Evolutionary conservation across 75 land plant genomes (phyloP).

Genomic region (Pinus albicaulis): DNA sequence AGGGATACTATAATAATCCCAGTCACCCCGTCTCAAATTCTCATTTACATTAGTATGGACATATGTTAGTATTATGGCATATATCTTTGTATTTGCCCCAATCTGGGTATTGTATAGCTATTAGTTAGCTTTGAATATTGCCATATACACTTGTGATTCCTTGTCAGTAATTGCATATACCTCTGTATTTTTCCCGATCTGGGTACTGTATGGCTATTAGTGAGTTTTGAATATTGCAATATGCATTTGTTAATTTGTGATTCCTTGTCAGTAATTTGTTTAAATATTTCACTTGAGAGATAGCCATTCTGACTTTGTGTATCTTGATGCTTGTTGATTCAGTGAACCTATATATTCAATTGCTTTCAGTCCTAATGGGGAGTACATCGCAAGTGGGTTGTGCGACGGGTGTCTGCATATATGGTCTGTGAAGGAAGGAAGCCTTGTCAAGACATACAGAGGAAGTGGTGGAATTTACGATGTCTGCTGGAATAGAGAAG

Average conservation of each 20-base stretch:
- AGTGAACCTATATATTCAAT: constrained; percentile 95
- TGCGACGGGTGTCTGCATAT: constrained; percentile 82
- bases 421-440: constrained; percentile 92
- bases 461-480: constrained; percentile 94
- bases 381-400: constrained; percentile 96
- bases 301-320: too few relatives aligned
- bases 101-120: background rate
- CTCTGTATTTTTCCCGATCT: background rate
- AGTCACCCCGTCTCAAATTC: too few relatives aligned
- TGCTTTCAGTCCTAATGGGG: constrained; percentile 93
- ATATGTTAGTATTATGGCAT: too few relatives aligned
- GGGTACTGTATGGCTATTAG: background rate
- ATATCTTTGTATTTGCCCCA: background rate
- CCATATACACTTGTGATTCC: too few relatives aligned
- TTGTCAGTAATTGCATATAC: too few relatives aligned
- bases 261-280: too few relatives aligned
- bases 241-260: too few relatives aligned
- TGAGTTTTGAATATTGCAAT: background rate
- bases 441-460: constrained; percentile 80
- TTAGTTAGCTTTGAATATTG: background rate
- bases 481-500: constrained; percentile 97
- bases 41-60: too few relatives aligned
- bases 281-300: too few relatives aligned
- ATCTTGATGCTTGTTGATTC: constrained; percentile 15
- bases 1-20: too few relatives aligned